A percentile compares a stretch with the other conserved stretches of the same genome.
Evolutionary conservation across 495 filamentous ascomycete genomes (phyloP).

Genomic region (Aspergillus diversus): DNA sequence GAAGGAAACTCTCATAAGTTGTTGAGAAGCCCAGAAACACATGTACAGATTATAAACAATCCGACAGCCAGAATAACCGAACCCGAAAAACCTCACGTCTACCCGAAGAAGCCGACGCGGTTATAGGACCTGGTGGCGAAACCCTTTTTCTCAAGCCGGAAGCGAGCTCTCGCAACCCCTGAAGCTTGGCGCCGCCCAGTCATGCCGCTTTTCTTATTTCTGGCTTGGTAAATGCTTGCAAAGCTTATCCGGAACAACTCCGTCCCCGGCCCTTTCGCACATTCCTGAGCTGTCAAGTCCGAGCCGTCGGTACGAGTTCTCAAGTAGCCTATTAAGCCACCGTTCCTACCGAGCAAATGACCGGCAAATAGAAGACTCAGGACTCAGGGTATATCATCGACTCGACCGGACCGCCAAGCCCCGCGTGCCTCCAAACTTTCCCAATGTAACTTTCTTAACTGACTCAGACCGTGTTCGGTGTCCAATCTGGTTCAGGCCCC

Average conservation of each 20-base stretch:
- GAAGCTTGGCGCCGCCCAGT: background rate
- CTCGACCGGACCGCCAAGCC: background rate
- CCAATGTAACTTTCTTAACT: background rate
- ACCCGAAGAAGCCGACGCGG: too few relatives aligned
- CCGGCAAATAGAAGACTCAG: too few relatives aligned
- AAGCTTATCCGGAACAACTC: constrained; percentile 2
- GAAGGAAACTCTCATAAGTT: too few relatives aligned
- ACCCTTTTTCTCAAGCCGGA: too few relatives aligned
- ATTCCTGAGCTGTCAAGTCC: background rate
- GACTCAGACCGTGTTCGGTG: background rate
- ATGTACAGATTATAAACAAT: too few relatives aligned
- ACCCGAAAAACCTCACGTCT: too few relatives aligned
- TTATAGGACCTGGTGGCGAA: too few relatives aligned
- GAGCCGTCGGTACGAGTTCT: background rate
- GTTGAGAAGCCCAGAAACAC: too few relatives aligned
- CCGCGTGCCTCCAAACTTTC: background rate
- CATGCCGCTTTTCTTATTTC: background rate
- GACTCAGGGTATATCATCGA: too few relatives aligned
- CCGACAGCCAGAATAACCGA: too few relatives aligned
- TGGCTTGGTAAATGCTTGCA: constrained; percentile 4
- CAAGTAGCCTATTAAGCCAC: background rate
- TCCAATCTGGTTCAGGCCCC: background rate
- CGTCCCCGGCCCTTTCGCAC: background rate
- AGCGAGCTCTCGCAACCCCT: too few relatives aligned
- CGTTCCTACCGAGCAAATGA: background rate